Evolutionary conservation across 1,284 basidiomycete species (phyloP), one percentile per base, ranked within the genome.

Genomic region (Marasmius fiardii): DNA sequence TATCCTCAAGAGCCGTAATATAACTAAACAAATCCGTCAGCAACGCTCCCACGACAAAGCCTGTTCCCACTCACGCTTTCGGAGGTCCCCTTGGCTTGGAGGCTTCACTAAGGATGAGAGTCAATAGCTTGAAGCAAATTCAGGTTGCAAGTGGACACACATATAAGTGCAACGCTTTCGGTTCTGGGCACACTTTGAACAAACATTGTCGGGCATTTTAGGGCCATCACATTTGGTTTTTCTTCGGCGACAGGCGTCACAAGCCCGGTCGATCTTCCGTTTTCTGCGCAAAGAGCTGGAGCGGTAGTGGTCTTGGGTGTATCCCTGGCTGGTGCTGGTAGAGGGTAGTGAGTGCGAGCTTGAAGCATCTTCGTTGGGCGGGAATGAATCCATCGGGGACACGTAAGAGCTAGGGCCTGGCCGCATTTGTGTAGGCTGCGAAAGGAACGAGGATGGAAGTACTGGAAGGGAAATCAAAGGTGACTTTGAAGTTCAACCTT

Each of bases 31-130:
- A 16, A 45, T 37, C 20, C 4, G 55, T 66, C 53, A 59, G 54
- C 33, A 51, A 39, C 52, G 41, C 39, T 55, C 44, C 26, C 3
- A 28, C 51, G 45, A 45, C 28, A 58, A 41, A 50, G 14, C n/a
- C n/a, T 8, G 16, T n/a, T 18, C 21, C 10, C 49, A 78, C 78
- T 68, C 49, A 93, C 81, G 89, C 90, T 71, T 94, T 93, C 0
- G 92, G 86, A 12, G 92, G 92, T 0, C 92, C 91, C 57, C 92
- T 79, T 52, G 91, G 86, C 63, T 87, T 89, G 1, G 90, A 92
- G 4, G 78, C 78, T 67, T 88, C 86, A n/a, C 86, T 89, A 58
- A 37, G 43, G 43, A 54, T 53, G 59, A 54, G 28, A 60, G 52
- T 31, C 50, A 53, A 21, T 35, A 31, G 24, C 20, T 60, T 28